A percentile compares a stretch with the other conserved stretches of the same genome.
Evolutionary conservation across 805 yeast species (phyloP).

Genomic region (Nakazawaea sp.): DNA sequence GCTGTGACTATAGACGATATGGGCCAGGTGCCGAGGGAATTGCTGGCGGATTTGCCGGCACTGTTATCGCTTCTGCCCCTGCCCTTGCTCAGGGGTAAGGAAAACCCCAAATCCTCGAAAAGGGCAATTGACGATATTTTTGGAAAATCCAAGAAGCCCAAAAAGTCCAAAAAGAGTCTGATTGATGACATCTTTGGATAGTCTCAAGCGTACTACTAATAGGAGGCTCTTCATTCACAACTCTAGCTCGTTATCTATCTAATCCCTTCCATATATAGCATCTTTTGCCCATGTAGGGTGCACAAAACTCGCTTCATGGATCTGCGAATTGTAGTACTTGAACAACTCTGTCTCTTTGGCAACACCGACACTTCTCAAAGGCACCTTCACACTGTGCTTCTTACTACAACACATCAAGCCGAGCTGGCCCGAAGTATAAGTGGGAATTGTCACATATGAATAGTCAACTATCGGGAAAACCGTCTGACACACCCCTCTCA

Average conservation of each 20-base stretch:
- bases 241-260: conserved; percentile 8
- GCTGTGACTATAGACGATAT: no score
- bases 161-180: conserved; percentile 41
- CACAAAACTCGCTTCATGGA: conserved; percentile 85
- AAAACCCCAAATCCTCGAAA: no score
- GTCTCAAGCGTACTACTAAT: no score
- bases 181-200: conserved; percentile 78
- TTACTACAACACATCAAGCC: conserved; percentile 97
- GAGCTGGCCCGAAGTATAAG: conserved; percentile 94
- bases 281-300: conserved; percentile 80
- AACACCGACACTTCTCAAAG: conserved; percentile 57
- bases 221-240: no score
- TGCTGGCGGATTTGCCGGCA: no score
- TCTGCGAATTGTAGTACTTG: conserved; percentile 76
- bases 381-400: conserved; percentile 57
- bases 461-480: conserved; percentile 91
- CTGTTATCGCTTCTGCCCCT: no score
- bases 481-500: conserved; percentile 73
- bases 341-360: conserved; percentile 58
- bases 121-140: conserved; percentile 8
- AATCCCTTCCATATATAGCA: conserved; percentile 5
- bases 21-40: no score
- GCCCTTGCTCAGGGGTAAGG: no score
- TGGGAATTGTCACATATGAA: conserved; percentile 89
- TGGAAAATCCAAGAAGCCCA: conserved; percentile 14